Base-by-base conservation (phyloP, 805 yeast genomes). In the Spathaspora girioi region DNA sequence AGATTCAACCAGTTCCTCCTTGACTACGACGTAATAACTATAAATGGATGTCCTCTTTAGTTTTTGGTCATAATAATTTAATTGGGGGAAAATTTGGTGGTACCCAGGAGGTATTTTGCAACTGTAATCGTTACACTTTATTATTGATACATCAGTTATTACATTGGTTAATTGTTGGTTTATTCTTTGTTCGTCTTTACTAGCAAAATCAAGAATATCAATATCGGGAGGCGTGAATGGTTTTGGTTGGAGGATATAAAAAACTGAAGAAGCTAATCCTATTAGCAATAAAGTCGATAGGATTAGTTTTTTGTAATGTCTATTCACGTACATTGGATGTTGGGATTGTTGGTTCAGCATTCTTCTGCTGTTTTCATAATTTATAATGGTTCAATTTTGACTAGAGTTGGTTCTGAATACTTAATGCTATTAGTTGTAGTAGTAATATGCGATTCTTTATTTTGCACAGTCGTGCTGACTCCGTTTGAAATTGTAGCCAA, bases 71-170 rank as follows among this genome's bases (percentile, higher is more conserved):
- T 46, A n/a, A 26, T 50, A 53, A 32, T 53, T 47, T n/a, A 53
- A 38, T n/a, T 43, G 47, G 19, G 55, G 55, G 29, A 27, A 23
- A 4, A 53, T 15, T 38, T 45, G 40, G 2, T 20, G 45, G 41
- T 50, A 53, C 3, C 50, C 53, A 5, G 42, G 17, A 18, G 55
- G 55, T n/a, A 48, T 31, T 7, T 18, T 29, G 15, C 49, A 8
- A 6, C 29, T 27, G 5, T 46, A 23, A 6, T 38, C 10, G 23
- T 45, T 35, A 48, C 55, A 53, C 20, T 46, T 41, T 9, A 43
- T n/a, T 23, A 49, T 18, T 12, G 12, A 7, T 5, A 53, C 18
- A 40, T 53, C 55, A n/a, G 46, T 35, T 19, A 53, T 47, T 2
- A 50, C 18, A n/a, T 42, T 20, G 11, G 44, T 18, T 19, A 20